Conservation (phyloP, 2,329 filamentous ascomycete species). For the Teratosphaeria nubilosa region DNA sequence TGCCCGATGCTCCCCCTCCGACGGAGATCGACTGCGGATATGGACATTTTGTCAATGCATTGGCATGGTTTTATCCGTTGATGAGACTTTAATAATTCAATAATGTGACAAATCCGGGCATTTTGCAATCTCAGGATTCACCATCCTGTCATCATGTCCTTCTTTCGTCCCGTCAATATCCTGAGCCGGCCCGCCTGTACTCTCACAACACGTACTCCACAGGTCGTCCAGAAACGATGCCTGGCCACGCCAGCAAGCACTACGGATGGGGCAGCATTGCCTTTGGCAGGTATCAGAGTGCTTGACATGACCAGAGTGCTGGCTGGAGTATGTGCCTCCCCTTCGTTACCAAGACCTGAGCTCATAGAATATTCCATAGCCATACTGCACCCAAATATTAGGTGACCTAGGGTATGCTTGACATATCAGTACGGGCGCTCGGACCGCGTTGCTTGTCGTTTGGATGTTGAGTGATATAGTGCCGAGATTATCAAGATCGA, state of each 20-base stretch:
- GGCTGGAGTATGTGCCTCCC: constrained; percentile 56
- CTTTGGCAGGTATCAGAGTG: constrained; percentile 76
- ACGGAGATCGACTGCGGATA: neutral
- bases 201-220: constrained; percentile 2
- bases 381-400: constrained; percentile 93
- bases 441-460: constrained; percentile 11
- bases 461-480: constrained; percentile 35
- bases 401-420: constrained; percentile 79
- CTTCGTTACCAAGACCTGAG: neutral
- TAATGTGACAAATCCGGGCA: too few relatives aligned
- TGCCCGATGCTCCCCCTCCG: neutral
- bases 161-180: constrained; percentile 11
- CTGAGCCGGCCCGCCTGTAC: constrained; percentile 5
- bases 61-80: neutral
- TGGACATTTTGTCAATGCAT: neutral
- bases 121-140: neutral
- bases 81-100: neutral
- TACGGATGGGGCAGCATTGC: constrained; percentile 39
- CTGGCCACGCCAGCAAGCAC: constrained; percentile 35
- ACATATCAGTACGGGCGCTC: constrained; percentile 22
- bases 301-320: constrained; percentile 95
- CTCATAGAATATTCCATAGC: constrained; percentile 41
- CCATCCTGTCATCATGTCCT: constrained; percentile 9
- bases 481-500: constrained; percentile 97
- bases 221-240: constrained; percentile 21